Evolutionary conservation across 1,284 basidiomycete species (phyloP).

Genomic region (Ustilago bromivora): DNA sequence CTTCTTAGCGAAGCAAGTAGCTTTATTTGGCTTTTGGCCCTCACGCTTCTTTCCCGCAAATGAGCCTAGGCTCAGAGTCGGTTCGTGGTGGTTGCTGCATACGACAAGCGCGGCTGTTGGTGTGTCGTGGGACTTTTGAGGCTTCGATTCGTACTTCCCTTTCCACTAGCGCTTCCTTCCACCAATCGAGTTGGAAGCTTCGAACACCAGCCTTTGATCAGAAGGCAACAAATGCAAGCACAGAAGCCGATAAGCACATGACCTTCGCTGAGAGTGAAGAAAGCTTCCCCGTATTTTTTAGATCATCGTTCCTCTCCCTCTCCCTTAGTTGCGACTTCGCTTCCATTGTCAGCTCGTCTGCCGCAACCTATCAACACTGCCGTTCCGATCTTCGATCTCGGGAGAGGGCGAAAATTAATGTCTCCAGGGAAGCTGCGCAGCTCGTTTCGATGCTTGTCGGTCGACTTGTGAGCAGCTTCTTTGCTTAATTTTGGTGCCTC

Average conservation of each 20-base stretch:
- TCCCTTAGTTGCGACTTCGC: background rate
- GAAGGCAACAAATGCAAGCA: background rate
- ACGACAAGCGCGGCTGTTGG: background rate
- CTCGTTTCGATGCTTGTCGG: no score
- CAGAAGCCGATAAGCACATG: conserved; percentile 4
- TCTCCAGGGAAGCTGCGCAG: no score
- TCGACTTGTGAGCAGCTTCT: background rate
- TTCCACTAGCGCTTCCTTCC: background rate
- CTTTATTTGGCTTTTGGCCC: background rate
- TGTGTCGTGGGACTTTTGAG: conserved; percentile 7
- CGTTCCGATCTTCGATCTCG: no score
- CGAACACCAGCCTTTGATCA: background rate
- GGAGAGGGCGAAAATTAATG: background rate
- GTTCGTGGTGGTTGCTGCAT: background rate
- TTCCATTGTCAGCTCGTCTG: background rate
- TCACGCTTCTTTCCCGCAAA: conserved; percentile 2
- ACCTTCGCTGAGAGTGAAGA: background rate
- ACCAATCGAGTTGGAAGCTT: background rate
- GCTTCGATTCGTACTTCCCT: background rate
- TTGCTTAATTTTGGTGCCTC: background rate
- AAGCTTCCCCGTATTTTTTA: conserved; percentile 8
- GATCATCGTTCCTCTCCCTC: background rate
- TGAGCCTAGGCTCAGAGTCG: no score
- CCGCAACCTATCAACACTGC: no score
- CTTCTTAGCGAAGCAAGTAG: background rate